Conservation (phyloP, 441 rosid genomes). For the Populus hybrid region DNA sequence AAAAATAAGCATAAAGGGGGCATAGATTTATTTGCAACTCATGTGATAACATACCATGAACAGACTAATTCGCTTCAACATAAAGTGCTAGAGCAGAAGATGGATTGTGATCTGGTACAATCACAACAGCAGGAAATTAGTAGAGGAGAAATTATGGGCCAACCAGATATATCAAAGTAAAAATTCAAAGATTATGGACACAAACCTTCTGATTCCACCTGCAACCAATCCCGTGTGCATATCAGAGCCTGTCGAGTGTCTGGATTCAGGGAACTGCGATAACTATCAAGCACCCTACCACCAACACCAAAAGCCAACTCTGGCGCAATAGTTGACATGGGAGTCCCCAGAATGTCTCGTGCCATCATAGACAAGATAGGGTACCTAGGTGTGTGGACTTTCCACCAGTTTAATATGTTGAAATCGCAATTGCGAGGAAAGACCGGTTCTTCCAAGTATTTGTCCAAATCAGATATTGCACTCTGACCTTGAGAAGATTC, state of each 20-base stretch:
- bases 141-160: not conserved
- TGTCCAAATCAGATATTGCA: slow-evolving; percentile 67
- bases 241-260: slow-evolving; percentile 76
- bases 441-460: slow-evolving; percentile 85
- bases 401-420: slow-evolving; percentile 91
- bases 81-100: slow-evolving; percentile 40
- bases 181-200: slow-evolving; percentile 1
- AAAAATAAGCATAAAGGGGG: not conserved
- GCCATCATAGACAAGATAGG: slow-evolving; percentile 95
- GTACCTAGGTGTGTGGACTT: slow-evolving; percentile 89
- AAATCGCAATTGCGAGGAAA: slow-evolving; percentile 88
- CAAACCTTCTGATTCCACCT: slow-evolving; percentile 58
- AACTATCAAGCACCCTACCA: slow-evolving; percentile 55
- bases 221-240: slow-evolving; percentile 81
- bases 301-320: slow-evolving; percentile 53
- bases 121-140: slow-evolving; percentile 13
- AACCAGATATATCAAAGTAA: not conserved
- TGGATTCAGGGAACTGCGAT: slow-evolving; percentile 54
- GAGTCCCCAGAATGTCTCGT: slow-evolving; percentile 80
- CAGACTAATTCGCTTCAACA: slow-evolving; percentile 33
- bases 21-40: not conserved
- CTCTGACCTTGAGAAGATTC: slow-evolving; percentile 79
- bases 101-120: slow-evolving; percentile 41
- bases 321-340: slow-evolving; percentile 61
- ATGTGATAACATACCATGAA: slow-evolving; percentile 23